These are phyloP conservation scores for Aspergillus nomiae DNA, from an alignment of 2,329 filamentous ascomycete genomes.

Conservation along the genomic window DNA sequence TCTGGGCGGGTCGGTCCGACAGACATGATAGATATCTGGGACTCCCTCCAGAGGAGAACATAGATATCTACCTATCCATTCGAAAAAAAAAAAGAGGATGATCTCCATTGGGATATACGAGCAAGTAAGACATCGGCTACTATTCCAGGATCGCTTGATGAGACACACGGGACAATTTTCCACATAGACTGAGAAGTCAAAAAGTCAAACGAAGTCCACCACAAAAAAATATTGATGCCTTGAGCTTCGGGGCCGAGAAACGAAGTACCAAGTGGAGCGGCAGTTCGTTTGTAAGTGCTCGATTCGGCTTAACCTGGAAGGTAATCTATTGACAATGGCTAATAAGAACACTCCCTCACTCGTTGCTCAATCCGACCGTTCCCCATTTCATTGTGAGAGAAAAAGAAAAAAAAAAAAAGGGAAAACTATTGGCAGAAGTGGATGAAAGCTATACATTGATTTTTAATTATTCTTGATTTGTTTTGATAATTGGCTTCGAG, in stretches of 20 bases:
- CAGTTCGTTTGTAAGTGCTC: constrained; percentile 1
- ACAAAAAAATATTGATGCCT: constrained; percentile 10
- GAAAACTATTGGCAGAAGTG: not conserved
- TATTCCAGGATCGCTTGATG: not conserved
- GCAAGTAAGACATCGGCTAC: not conserved
- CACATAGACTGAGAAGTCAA: not conserved
- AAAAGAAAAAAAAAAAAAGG: not conserved
- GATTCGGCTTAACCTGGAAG: not conserved
- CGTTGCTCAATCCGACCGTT: not conserved
- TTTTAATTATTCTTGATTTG: not conserved
- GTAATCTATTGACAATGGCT: not conserved
- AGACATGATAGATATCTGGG: not conserved
- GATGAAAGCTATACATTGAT: not conserved
- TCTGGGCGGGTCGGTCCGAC: constrained; percentile 1
- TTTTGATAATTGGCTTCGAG: not conserved
- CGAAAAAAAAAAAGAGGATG: no score
- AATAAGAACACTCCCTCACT: not conserved
- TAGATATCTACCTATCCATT: no score
- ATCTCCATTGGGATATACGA: no score
- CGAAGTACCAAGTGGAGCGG: not conserved
- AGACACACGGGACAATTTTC: not conserved
- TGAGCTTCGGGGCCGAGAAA: constrained; percentile 2
- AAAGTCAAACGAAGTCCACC: not conserved
- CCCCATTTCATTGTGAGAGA: not conserved
- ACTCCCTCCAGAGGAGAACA: no score